These are phyloP conservation scores for Globisporangium takayamanum DNA, from an alignment of 352 stramenopile species.

Conservation along the genomic window DNA sequence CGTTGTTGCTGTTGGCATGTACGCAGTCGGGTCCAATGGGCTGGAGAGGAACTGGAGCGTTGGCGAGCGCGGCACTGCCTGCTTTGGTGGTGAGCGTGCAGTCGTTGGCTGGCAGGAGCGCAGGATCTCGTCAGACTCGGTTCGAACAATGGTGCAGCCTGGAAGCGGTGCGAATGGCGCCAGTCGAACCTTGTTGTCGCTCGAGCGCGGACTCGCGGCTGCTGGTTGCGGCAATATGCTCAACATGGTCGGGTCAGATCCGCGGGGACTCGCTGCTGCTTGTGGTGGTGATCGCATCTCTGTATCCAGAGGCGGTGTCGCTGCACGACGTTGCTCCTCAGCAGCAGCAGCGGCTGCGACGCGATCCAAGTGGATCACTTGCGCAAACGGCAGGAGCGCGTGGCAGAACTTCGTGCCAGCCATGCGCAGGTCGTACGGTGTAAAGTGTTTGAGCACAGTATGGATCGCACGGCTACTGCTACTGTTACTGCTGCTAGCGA, in stretches of 20 bases:
- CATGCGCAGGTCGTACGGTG: slow-evolving; percentile 35
- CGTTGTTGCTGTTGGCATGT: neutral
- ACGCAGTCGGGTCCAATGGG: neutral
- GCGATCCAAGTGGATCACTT: slow-evolving; percentile 43
- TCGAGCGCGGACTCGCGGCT: neutral
- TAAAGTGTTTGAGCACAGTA: slow-evolving; percentile 32
- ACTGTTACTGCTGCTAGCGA: neutral
- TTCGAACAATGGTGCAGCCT: too few relatives aligned
- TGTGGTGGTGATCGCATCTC: neutral
- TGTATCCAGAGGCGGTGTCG: neutral
- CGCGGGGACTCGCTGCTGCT: neutral
- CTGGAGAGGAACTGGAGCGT: too few relatives aligned
- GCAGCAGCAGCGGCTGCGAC: neutral
- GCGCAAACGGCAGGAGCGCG: slow-evolving; percentile 51
- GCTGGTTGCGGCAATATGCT: neutral
- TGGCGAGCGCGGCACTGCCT: too few relatives aligned
- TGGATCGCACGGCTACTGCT: neutral
- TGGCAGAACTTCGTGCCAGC: slow-evolving; percentile 51
- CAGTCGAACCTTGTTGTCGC: neutral
- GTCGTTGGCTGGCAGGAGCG: too few relatives aligned
- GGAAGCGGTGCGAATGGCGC: neutral
- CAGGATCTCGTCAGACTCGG: too few relatives aligned
- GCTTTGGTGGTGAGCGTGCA: too few relatives aligned
- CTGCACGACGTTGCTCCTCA: neutral
- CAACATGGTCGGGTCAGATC: too few relatives aligned